Conservation (phyloP, 371 early-diverging fungal genomes). For the Mucor racemosus region DNA sequence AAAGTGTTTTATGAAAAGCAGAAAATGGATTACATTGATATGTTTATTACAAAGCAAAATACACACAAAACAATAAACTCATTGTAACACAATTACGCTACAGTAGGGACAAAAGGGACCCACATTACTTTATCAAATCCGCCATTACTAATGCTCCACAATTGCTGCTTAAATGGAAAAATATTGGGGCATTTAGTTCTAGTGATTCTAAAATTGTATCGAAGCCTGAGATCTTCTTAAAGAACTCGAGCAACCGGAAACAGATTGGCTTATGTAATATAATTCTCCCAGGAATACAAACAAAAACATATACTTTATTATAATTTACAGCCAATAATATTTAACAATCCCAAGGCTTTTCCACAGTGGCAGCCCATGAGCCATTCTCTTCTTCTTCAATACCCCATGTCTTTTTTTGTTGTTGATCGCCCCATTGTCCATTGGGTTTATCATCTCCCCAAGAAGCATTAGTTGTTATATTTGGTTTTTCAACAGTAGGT, state of each 20-base stretch:
- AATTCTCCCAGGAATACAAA: not conserved
- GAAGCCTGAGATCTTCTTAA: not conserved
- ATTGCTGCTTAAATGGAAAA: not conserved
- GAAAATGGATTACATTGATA: not conserved
- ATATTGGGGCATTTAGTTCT: too few species aligned
- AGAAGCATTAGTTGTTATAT: conserved; percentile 7
- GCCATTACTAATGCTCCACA: not conserved
- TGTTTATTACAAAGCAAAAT: too few species aligned
- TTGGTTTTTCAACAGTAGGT: conserved; percentile 8
- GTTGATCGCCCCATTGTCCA: conserved; percentile 12
- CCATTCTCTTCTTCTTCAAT: conserved; percentile 17
- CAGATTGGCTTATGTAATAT: not conserved
- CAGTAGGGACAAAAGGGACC: not conserved
- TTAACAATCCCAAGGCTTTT: conserved; percentile 27
- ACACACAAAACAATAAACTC: not conserved
- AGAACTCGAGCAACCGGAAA: not conserved
- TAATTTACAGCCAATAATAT: conserved; percentile 2
- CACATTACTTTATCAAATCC: not conserved
- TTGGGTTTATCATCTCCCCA: conserved; percentile 23
- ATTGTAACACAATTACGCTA: not conserved
- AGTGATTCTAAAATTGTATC: too few species aligned
- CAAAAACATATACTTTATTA: not conserved
- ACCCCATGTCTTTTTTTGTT: not conserved
- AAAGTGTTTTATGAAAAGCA: not conserved
- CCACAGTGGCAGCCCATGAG: conserved; percentile 27